Evolutionary conservation across 1,139 yeast genomes (phyloP).

Genomic region (Scheffersomyces lignicola): DNA sequence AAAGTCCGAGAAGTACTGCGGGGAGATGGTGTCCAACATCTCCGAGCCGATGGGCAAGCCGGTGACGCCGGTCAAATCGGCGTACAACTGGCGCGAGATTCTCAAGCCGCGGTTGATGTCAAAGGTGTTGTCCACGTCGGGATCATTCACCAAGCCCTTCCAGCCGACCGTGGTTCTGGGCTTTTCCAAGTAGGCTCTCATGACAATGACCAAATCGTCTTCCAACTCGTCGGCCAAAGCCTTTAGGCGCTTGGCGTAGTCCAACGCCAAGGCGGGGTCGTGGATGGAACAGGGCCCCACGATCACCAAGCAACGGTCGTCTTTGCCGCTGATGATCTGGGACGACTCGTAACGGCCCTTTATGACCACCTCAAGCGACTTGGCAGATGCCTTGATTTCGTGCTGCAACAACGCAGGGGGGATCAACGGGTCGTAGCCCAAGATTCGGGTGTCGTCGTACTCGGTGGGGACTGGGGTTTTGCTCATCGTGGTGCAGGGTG

Average conservation of each 20-base stretch:
- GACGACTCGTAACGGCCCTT: constrained; percentile 78
- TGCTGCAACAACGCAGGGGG: constrained; percentile 94
- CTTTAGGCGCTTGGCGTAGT: constrained; percentile 71
- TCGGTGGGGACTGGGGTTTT: constrained; percentile 65
- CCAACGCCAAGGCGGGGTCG: constrained; percentile 90
- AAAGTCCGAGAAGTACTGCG: constrained; percentile 87
- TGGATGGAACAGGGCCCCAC: constrained; percentile 98
- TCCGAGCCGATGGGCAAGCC: constrained; percentile 90
- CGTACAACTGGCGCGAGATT: constrained; percentile 83
- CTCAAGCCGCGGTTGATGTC: constrained; percentile 92
- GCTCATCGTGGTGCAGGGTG: constrained; percentile 23
- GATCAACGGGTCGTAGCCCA: constrained; percentile 92
- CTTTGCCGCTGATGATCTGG: constrained; percentile 68
- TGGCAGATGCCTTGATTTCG: constrained; percentile 71
- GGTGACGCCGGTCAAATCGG: constrained; percentile 62
- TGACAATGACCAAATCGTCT: constrained; percentile 78
- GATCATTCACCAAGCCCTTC: constrained; percentile 97
- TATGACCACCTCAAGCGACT: constrained; percentile 60
- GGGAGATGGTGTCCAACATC: constrained; percentile 96
- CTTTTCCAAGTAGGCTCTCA: constrained; percentile 97
- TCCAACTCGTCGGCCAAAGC: constrained; percentile 61
- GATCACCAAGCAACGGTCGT: constrained; percentile 77
- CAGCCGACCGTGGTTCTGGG: constrained; percentile 99
- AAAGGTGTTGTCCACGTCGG: constrained; percentile 92
- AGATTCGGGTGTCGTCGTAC: constrained; percentile 84